A percentile compares a stretch with the other conserved stretches of the same genome.
Evolutionary conservation across 345 rosid genomes (phyloP).

Genomic region (Gossypium mustelinum): DNA sequence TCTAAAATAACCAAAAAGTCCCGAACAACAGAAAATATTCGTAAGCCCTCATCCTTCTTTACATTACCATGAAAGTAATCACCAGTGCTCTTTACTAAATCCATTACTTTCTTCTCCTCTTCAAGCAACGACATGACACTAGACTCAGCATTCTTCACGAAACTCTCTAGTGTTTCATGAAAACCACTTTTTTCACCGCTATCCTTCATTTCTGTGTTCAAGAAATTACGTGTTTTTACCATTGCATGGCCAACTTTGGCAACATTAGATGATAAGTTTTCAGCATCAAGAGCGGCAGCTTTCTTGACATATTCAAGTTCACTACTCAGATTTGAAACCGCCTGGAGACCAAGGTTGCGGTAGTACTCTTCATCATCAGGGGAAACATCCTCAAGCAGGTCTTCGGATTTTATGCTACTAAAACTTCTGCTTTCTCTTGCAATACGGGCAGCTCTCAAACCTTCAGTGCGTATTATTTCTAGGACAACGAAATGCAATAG

Average conservation of each 20-base stretch:
- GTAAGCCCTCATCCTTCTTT: slow-evolving; percentile 85
- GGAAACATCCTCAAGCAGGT: slow-evolving; percentile 56
- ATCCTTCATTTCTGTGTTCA: slow-evolving; percentile 67
- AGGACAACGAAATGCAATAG: slow-evolving; percentile 94
- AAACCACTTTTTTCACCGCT: slow-evolving; percentile 71
- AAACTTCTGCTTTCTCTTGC: slow-evolving; percentile 63
- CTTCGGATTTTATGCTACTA: slow-evolving; percentile 68
- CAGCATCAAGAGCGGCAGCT: slow-evolving; percentile 81
- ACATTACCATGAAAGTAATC: slow-evolving; percentile 97
- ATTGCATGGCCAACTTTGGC: slow-evolving; percentile 61
- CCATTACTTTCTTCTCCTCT: slow-evolving; percentile 88
- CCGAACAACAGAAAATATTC: slow-evolving; percentile 68
- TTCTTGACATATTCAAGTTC: slow-evolving; percentile 89
- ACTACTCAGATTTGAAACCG: slow-evolving; percentile 61
- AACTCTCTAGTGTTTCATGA: slow-evolving; percentile 60
- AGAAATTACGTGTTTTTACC: slow-evolving; percentile 52
- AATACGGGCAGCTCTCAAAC: slow-evolving; percentile 75
- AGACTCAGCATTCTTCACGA: slow-evolving; percentile 71
- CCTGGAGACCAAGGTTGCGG: slow-evolving; percentile 75
- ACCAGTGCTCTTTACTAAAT: slow-evolving; percentile 82
- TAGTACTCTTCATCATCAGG: slow-evolving; percentile 62
- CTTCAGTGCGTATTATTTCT: slow-evolving; percentile 92
- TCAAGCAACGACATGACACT: slow-evolving; percentile 53
- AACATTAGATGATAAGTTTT: slow-evolving; percentile 66
- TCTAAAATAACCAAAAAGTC: slow-evolving; percentile 84